These are phyloP conservation scores for Aspergillus brasiliensis DNA, from an alignment of 2,329 filamentous ascomycete genomes.

Conservation along the genomic window DNA sequence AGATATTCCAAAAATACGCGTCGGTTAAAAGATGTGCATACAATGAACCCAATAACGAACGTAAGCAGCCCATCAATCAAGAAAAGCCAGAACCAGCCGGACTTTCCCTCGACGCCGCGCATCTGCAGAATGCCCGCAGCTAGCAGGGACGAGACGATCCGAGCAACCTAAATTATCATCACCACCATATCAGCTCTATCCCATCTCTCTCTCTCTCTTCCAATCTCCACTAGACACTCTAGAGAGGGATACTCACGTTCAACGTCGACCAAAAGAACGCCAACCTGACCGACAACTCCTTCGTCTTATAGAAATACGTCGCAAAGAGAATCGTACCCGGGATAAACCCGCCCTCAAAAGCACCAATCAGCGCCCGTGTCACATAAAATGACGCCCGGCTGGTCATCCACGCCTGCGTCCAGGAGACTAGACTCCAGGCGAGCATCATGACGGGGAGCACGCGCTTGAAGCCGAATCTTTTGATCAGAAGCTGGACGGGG, in stretches of 20 bases:
- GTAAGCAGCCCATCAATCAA: conserved; percentile 50
- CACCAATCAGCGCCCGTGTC: conserved; percentile 43
- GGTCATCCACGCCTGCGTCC: conserved; percentile 38
- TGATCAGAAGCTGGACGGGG: conserved; percentile 51
- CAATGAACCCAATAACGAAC: conserved; percentile 42
- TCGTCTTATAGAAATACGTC: conserved; percentile 46
- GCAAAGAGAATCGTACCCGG: conserved; percentile 44
- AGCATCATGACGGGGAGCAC: conserved; percentile 51
- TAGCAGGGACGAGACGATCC: conserved; percentile 41
- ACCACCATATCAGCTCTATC: too few species aligned
- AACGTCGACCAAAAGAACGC: conserved; percentile 48
- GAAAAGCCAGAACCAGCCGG: conserved; percentile 48
- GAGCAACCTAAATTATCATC: conserved; percentile 22
- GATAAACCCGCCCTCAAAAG: conserved; percentile 41
- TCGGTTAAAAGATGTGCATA: conserved; percentile 30
- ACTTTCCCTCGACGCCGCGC: conserved; percentile 43
- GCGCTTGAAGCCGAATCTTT: conserved; percentile 49
- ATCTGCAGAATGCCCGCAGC: conserved; percentile 46
- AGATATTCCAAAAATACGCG: too few species aligned
- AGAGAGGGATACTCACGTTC: conserved; percentile 22
- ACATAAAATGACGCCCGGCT: conserved; percentile 39
- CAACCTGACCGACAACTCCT: conserved; percentile 45
- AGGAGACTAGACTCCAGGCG: conserved; percentile 48
- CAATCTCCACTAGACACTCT: too few species aligned
- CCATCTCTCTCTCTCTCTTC: too few species aligned